Base-by-base conservation (phyloP, 2,329 filamentous ascomycete species). In the Lojkania enalia region DNA sequence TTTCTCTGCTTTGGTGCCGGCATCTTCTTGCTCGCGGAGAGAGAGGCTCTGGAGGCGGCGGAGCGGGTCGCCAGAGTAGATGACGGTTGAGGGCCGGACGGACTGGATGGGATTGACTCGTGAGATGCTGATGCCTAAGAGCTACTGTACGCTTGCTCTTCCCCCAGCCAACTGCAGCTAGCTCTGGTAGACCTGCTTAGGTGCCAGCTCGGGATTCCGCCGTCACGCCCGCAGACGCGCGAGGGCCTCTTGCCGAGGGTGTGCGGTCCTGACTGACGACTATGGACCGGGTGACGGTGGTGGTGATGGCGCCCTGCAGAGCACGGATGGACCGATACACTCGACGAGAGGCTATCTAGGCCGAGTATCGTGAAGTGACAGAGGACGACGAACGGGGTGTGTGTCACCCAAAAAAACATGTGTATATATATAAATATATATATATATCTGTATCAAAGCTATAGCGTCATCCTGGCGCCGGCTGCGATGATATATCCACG, bases 1-100 rank as follows among this genome's bases (percentile, higher is more conserved):
- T 96, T 96, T 64, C 91, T 82, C 74, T 95, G 90, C 74, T 95
- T 96, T 47, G 86, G 82, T 36, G 85, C 74, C 57, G 84, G 78
- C 85, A 88, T 88, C 35, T 58, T 63, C 56, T 38, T 62, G 55
- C 35, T 49, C 46, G 48, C 35, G 35, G 25, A 14, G 40, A 19
- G 31, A 16, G 23, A 31, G 35, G 35, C 36, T 42, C 32, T 39
- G 5, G 46, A 39, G 23, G 38, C 29, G 30, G 54, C 46, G 44
- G 56, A 54, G 43, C 54, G 54, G 49, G 42, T 57, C 46, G 61
- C 57, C 56, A 58, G 58, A 43, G 51, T 57, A 36, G 46, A n/a
- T 32, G 35, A 18, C 3, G 38, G 33, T 27, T 29, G 12, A 14
- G 5, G 39, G 13, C 13, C 18, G 30, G 30, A n/a, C n/a, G n/a